Conservation (phyloP, 208 protist species). For the Acanthamoeba healyi region DNA sequence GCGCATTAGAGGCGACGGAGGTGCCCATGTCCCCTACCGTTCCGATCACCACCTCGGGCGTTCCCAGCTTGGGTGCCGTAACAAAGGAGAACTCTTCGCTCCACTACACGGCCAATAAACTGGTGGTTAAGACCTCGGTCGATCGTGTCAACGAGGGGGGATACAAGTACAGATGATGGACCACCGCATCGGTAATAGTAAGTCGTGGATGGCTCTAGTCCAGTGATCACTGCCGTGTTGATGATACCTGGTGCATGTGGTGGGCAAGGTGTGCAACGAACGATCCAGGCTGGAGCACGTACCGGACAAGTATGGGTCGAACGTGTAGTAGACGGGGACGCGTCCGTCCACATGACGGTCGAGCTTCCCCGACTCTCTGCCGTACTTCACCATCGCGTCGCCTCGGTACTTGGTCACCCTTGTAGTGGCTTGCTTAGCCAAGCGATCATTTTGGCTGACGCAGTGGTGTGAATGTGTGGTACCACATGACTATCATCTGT, state of each 20-base stretch:
- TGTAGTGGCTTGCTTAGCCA: no score
- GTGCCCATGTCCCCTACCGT: neutral
- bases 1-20: neutral
- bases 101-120: neutral
- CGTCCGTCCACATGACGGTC: neutral
- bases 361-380: neutral
- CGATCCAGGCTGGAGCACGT: neutral
- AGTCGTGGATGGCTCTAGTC: neutral
- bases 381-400: neutral
- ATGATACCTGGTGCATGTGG: neutral
- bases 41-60: neutral
- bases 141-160: neutral
- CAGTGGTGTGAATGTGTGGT: no score
- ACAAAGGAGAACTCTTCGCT: constrained; percentile 14
- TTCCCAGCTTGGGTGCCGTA: neutral
- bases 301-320: neutral
- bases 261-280: neutral
- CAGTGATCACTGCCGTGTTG: neutral
- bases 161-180: neutral
- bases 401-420: neutral
- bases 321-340: neutral
- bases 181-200: constrained; percentile 17
- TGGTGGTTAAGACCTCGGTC: neutral
- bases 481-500: constrained; percentile 32
- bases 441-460: no score